phyloP scores from a whole-genome alignment of 2,329 filamentous ascomycete genomes.

The Fusarium protoensiforme region DNA sequence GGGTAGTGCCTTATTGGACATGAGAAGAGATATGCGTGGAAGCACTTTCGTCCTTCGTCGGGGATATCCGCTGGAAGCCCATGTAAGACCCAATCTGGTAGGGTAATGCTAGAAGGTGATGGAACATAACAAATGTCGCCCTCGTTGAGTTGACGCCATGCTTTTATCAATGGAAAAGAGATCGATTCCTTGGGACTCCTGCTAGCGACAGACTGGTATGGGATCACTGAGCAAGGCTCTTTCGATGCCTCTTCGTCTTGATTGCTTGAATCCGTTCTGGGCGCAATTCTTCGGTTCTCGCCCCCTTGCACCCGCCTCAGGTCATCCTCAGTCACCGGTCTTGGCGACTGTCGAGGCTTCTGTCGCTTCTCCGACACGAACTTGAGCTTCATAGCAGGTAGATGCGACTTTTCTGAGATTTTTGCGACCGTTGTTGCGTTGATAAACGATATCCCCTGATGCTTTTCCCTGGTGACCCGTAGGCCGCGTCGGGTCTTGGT shows the following conservation, averaged over 20 bases:
- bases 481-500: not conserved
- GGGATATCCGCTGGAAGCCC: not conserved
- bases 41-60: slow-evolving; percentile 4
- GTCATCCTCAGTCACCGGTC: not conserved
- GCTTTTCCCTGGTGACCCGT: slow-evolving; percentile 1
- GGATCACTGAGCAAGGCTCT: not conserved
- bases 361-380: not conserved
- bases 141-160: slow-evolving; percentile 2
- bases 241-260: too few species aligned
- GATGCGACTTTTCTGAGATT: not conserved
- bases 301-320: not conserved
- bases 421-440: not conserved
- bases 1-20: slow-evolving; percentile 5
- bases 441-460: slow-evolving; percentile 11
- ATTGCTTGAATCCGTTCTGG: not conserved
- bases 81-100: slow-evolving; percentile 8
- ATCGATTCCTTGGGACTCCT: not conserved
- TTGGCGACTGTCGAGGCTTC: not conserved
- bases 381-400: not conserved
- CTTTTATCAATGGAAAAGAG: not conserved
- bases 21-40: slow-evolving; percentile 5
- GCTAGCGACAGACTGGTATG: slow-evolving; percentile 1
- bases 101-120: not conserved
- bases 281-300: not conserved
- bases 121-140: not conserved